phyloP scores from a whole-genome alignment of 148 eudicot species.

The Camellia lanceoleosa region DNA sequence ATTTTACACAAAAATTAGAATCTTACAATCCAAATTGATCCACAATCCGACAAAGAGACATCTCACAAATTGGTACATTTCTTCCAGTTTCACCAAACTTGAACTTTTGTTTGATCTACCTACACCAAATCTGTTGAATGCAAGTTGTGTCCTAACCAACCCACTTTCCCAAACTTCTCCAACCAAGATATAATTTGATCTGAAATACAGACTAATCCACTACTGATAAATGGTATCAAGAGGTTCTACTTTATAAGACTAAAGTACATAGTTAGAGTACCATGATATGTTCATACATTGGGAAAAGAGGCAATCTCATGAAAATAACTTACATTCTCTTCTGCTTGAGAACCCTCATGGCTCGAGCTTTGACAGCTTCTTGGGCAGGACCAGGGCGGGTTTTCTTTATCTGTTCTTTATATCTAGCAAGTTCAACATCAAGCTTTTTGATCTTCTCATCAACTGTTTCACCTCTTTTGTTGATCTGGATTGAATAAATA shows the following conservation, averaged over 20 bases:
- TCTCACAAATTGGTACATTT: too few species aligned
- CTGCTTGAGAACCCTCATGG: conserved; percentile 94
- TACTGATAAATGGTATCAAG: not conserved
- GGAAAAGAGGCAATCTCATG: not conserved
- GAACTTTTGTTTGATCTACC: too few species aligned
- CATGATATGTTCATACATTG: not conserved
- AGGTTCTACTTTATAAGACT: not conserved
- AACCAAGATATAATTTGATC: not conserved
- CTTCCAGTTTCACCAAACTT: too few species aligned
- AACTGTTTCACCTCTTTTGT: conserved; percentile 84
- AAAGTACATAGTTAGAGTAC: not conserved
- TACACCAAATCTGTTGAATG: too few species aligned
- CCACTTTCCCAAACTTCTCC: not conserved
- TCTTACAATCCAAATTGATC: too few species aligned
- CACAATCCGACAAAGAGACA: too few species aligned
- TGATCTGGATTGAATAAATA: conserved; percentile 45
- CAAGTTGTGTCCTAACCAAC: not conserved
- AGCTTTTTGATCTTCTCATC: conserved; percentile 94
- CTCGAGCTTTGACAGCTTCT: conserved; percentile 95
- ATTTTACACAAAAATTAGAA: too few species aligned
- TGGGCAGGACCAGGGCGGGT: conserved; percentile 97
- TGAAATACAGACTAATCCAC: not conserved
- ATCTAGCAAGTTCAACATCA: conserved; percentile 81
- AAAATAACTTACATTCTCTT: conserved; percentile 66
- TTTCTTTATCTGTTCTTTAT: conserved; percentile 90